phyloP scores from a whole-genome alignment of 2,329 filamentous ascomycete genomes.

The Pseudodiploospora longispora region DNA sequence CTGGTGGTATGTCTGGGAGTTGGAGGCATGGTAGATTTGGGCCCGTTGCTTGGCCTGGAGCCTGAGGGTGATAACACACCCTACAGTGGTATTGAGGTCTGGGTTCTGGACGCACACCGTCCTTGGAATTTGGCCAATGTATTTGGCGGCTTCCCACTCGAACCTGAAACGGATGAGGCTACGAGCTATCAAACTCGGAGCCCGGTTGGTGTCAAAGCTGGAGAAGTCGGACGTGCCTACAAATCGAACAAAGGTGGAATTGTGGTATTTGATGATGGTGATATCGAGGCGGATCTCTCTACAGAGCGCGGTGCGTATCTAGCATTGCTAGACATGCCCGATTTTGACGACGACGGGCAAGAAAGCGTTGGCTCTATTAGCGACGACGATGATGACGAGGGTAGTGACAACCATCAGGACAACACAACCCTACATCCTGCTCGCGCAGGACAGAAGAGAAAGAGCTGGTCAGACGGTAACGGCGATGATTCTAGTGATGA shows the following conservation, averaged over 20 bases:
- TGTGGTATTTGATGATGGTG: slow-evolving; percentile 91
- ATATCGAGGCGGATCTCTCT: slow-evolving; percentile 75
- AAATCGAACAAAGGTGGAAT: slow-evolving; percentile 77
- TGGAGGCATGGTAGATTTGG: slow-evolving; percentile 83
- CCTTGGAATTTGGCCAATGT: slow-evolving; percentile 95
- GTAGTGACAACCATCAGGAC: slow-evolving; percentile 40
- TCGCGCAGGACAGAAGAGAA: slow-evolving; percentile 60
- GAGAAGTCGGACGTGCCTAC: slow-evolving; percentile 64
- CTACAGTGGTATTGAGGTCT: slow-evolving; percentile 84
- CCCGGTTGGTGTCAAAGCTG: slow-evolving; percentile 61
- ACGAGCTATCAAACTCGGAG: slow-evolving; percentile 42
- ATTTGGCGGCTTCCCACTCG: slow-evolving; percentile 65
- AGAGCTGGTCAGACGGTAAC: slow-evolving; percentile 66
- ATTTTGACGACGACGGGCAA: slow-evolving; percentile 70
- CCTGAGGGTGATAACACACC: slow-evolving; percentile 56
- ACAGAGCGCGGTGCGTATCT: slow-evolving; percentile 75
- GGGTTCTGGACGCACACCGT: slow-evolving; percentile 84
- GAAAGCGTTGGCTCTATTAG: slow-evolving; percentile 49
- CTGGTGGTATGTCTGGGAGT: slow-evolving; percentile 89
- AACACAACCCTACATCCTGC: slow-evolving; percentile 26
- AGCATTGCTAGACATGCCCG: slow-evolving; percentile 83
- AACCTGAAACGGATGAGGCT: slow-evolving; percentile 40
- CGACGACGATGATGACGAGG: slow-evolving; percentile 50
- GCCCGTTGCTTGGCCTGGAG: slow-evolving; percentile 64
- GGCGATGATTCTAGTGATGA: slow-evolving; percentile 66